Base-by-base conservation (phyloP, 495 filamentous ascomycete species). In the Platismatia glauca region DNA sequence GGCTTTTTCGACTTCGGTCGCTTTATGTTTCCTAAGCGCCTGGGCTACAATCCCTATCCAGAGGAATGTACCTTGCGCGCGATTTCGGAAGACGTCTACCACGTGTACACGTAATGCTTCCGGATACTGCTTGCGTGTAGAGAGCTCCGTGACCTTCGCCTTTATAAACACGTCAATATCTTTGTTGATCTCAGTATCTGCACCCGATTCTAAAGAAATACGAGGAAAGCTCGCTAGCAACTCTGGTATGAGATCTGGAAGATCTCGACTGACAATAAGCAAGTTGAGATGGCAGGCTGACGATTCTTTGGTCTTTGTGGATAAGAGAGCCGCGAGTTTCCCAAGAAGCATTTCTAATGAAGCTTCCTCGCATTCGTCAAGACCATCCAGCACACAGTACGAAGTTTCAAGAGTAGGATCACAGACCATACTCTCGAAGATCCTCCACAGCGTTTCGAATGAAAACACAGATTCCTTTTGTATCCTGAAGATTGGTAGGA, bases 301-400 rank as follows among this genome's bases (percentile, higher is more conserved):
- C 24, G 20, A 3, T 29, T 62, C 62, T 34, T 58, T 64, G 48
- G 58, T 7, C 16, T 58, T 64, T 68, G 20, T 41, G 16, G 60
- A 58, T 62, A 59, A 66, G 31, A 57, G 66, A 44, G 34, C 53
- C 46, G 48, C 64, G 55, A 71, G 60, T 58, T 69, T 66, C 20
- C 35, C 29, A n/a, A 73, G 50, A 3, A 73, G 52, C 9, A 61
- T 56, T 27, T 61, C 38, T 50, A 70, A 62, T 4, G 68, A 68
- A 18, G 50, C 57, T 15, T 38, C 24, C 4, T 70, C 68, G 61
- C 72, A 74, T 61, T 74, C 71, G 52, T 74, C 71, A 4, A 74
- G 55, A 55, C 75, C 78, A 56, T 80, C 77, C 11, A 79, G 64
- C 16, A 78, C 69, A 63, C 74, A 79, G 61, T 69, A 68, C 43